A percentile compares a stretch with the other conserved stretches of the same genome.
These are phyloP conservation scores for Glycyrrhiza uralensis DNA, from an alignment of 306 rosid genomes.

Conservation along the genomic window DNA sequence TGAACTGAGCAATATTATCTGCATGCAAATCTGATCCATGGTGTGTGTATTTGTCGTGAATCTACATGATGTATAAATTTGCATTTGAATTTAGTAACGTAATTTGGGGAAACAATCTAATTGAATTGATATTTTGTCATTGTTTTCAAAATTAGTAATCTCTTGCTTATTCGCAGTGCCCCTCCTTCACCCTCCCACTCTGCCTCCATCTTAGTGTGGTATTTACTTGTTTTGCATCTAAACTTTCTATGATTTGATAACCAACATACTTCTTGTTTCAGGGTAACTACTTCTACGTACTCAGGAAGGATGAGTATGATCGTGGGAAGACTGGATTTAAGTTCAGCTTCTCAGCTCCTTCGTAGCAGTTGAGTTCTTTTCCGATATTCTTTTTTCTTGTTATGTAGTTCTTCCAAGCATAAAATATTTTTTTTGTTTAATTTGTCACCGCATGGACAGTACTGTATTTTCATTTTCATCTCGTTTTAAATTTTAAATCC, in stretches of 20 bases:
- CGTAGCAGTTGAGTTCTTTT: slow-evolving; percentile 30
- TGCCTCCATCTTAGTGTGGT: neutral
- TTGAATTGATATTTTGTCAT: neutral
- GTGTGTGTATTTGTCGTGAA: neutral
- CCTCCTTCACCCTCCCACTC: neutral
- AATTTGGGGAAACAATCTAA: neutral
- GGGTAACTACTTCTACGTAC: slow-evolving; percentile 72
- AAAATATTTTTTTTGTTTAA: neutral
- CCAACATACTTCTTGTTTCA: slow-evolving; percentile 36
- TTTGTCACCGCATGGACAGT: neutral
- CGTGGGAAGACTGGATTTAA: slow-evolving; percentile 81
- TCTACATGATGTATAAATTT: neutral
- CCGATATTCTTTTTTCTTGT: neutral
- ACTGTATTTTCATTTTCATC: slow-evolving; percentile 6
- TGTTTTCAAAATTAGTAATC: neutral
- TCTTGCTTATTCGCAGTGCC: neutral
- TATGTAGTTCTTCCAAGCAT: neutral
- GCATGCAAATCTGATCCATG: neutral
- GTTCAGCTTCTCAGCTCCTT: slow-evolving; percentile 78
- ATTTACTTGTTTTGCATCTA: slow-evolving; percentile 3
- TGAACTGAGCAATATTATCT: neutral
- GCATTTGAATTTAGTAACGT: neutral
- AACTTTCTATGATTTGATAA: neutral
- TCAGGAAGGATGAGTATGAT: slow-evolving; percentile 67
- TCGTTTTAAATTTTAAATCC: slow-evolving; percentile 10